Evolutionary conservation across 2,329 filamentous ascomycete species (phyloP), one percentile per base, ranked within the genome.

Genomic region (Ophioceras dolichostomum): DNA sequence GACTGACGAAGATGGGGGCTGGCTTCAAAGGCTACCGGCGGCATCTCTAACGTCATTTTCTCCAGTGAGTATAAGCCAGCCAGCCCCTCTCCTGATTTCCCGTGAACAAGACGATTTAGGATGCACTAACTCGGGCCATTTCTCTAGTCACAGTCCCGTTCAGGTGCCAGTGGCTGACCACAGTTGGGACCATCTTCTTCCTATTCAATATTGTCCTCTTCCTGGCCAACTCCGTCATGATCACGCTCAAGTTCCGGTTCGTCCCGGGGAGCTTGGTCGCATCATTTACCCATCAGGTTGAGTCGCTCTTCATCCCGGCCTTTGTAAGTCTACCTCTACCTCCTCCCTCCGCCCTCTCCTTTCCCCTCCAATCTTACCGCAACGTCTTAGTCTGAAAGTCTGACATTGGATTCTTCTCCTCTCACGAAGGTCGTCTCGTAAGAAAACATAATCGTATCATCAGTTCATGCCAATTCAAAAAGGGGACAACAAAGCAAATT

Each of bases 231-330:
- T 87, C 82, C 51, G 50, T 66, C 34, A 66, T 85, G 47, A 73
- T 89, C 27, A 65, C 71, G 9, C 58, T 76, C 9, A 73, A 83
- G 16, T 91, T 93, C 54, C 70, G 70, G 47, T 66, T 73, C 46
- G 76, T 78, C 39, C 81, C 81, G 0, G 73, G 77, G 14, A 83
- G 77, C 8, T 84, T 89, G 51, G 68, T 67, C 40, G 65, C 73
- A 12, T 85, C 81, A 0, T 80, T 91, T 41, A 63, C 76, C 6
- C 83, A 89, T 57, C 83, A 83, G 10, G 78, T 80, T 0, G 85
- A 93, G 52, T 81, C 76, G 9, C 64, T 89, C 1, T 91, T 89
- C 52, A 76, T 85, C 13, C 82, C 83, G 0, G 73, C 83, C 2
- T 74, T 67, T 55, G 70, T 74, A 51, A 54, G 64, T n/a, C n/a